These are phyloP conservation scores for Penicillium lagena DNA, from an alignment of 495 filamentous ascomycete genomes.

Conservation along the genomic window DNA sequence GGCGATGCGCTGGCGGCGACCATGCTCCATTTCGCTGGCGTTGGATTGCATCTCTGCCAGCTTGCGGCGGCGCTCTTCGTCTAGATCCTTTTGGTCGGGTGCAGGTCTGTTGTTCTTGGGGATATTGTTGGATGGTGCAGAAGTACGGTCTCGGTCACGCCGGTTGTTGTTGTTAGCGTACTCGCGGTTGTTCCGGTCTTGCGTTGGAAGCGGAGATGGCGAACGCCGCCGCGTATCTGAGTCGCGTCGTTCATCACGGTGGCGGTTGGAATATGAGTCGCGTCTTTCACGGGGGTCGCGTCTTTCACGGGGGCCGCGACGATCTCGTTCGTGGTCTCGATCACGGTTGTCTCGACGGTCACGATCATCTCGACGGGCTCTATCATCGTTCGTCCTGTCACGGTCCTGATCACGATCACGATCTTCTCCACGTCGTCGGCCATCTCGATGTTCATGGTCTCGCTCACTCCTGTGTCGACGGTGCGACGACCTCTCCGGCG, in stretches of 20 bases:
- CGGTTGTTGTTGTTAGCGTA: slow-evolving; percentile 6
- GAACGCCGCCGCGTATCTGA: slow-evolving; percentile 5
- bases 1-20: slow-evolving; percentile 65
- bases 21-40: slow-evolving; percentile 69
- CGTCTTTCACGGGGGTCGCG: slow-evolving; percentile 1
- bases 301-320: slow-evolving; percentile 10
- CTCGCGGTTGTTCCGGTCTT: slow-evolving; percentile 6
- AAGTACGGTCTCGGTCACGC: slow-evolving; percentile 11
- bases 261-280: slow-evolving; percentile 14
- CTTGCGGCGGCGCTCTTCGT: slow-evolving; percentile 47
- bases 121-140: neutral
- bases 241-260: slow-evolving; percentile 19
- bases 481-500: slow-evolving; percentile 15
- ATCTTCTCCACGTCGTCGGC: slow-evolving; percentile 10
- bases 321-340: slow-evolving; percentile 4
- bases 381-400: slow-evolving; percentile 12
- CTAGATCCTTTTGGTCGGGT: slow-evolving; percentile 16
- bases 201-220: slow-evolving; percentile 4
- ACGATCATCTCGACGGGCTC: slow-evolving; percentile 5
- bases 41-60: slow-evolving; percentile 84
- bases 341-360: slow-evolving; percentile 17
- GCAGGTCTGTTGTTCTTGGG: too few relatives aligned
- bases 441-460: slow-evolving; percentile 7
- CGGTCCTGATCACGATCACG: slow-evolving; percentile 16
- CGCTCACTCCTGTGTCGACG: slow-evolving; percentile 24